These are phyloP conservation scores for Acanthamoeba rhysodes DNA, from an alignment of 208 protist genomes.

Conservation along the genomic window DNA sequence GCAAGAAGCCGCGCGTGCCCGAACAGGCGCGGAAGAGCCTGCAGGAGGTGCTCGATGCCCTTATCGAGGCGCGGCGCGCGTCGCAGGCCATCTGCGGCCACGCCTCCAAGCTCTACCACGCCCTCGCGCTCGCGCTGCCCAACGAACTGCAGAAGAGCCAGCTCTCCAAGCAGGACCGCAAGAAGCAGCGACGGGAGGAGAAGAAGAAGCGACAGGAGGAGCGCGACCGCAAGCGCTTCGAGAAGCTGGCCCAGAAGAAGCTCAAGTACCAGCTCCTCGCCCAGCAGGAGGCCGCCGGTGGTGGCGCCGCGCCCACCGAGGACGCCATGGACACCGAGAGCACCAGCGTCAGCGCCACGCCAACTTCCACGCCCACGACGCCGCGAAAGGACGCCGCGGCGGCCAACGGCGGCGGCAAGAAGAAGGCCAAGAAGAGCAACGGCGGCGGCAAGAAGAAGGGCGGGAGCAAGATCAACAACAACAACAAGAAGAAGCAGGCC, in stretches of 20 bases:
- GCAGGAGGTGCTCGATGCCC: constrained; percentile 26
- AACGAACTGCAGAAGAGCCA: constrained; percentile 63
- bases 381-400: not conserved
- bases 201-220: constrained; percentile 70
- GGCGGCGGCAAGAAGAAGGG: not conserved
- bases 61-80: not conserved
- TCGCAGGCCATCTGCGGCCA: constrained; percentile 58
- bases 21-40: constrained; percentile 31
- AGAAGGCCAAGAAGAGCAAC: not conserved
- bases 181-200: constrained; percentile 58
- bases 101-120: constrained; percentile 14
- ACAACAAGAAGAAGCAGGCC: constrained; percentile 40
- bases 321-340: constrained; percentile 25
- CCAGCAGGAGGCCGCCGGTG: constrained; percentile 34
- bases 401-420: not conserved
- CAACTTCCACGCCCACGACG: not conserved
- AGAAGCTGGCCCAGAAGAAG: constrained; percentile 57
- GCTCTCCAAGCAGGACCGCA: constrained; percentile 60
- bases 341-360: not conserved
- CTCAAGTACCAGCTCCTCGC: constrained; percentile 59
- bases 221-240: constrained; percentile 30
- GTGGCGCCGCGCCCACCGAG: not conserved
- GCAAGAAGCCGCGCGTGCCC: not conserved
- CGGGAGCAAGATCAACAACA: constrained; percentile 8
- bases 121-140: not conserved